phyloP scores from a whole-genome alignment of 2,329 filamentous ascomycete genomes.

The Chrysoporthe deuterocubensis region DNA sequence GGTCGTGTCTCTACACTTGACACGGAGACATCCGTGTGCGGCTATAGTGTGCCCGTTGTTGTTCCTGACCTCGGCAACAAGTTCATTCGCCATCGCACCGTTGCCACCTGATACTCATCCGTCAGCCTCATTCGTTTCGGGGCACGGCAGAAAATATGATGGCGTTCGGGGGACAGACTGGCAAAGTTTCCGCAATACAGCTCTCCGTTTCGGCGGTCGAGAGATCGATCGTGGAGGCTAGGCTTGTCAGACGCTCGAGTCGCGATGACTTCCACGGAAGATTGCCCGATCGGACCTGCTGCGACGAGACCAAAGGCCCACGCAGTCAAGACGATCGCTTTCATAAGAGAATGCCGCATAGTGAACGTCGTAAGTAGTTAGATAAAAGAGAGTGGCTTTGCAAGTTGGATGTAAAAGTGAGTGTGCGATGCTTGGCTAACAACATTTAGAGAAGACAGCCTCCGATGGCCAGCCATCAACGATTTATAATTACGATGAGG shows the following conservation, averaged over 20 bases:
- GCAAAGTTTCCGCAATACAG: constrained; percentile 16
- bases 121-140: neutral
- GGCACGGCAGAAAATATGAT: too few species aligned
- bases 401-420: neutral
- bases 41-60: neutral
- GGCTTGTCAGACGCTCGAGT: neutral
- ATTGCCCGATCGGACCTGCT: neutral
- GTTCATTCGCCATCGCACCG: neutral
- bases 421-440: neutral
- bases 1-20: constrained; percentile 15
- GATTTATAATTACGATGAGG: neutral
- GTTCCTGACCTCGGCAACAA: neutral
- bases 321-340: neutral
- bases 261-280: neutral
- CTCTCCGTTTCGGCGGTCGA: constrained; percentile 8
- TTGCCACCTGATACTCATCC: neutral
- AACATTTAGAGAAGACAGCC: neutral
- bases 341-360: neutral
- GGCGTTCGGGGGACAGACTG: neutral
- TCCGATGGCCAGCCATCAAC: neutral
- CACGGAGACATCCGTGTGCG: constrained; percentile 1
- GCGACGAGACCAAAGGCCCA: neutral
- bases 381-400: constrained; percentile 1
- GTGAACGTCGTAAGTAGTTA: neutral
- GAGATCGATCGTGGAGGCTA: neutral